These are phyloP conservation scores for Starmerella potacharoeniae DNA, from an alignment of 805 yeast genomes.

Conservation along the genomic window DNA sequence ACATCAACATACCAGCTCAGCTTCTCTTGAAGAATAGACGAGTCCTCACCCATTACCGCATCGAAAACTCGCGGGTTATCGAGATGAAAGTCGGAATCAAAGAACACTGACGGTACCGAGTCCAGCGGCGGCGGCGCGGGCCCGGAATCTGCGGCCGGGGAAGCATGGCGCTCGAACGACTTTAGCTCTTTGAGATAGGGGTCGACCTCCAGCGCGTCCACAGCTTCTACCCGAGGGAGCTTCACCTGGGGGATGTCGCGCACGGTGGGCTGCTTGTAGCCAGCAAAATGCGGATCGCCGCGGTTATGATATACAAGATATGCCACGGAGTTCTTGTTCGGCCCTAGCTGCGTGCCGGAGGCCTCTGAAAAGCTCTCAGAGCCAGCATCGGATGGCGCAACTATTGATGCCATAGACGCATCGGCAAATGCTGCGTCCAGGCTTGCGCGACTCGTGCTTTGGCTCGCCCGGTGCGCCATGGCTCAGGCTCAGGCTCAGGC, in stretches of 20 bases:
- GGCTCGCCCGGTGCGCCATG: conserved; percentile 13
- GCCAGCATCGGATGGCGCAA: conserved; percentile 2
- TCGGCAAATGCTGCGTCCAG: conserved; percentile 7
- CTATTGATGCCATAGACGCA: not conserved
- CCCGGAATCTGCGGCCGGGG: conserved; percentile 12
- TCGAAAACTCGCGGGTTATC: conserved; percentile 83
- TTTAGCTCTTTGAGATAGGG: conserved; percentile 39
- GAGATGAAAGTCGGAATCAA: conserved; percentile 56
- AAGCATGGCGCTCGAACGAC: conserved; percentile 7
- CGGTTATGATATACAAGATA: conserved; percentile 49
- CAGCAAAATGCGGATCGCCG: conserved; percentile 33
- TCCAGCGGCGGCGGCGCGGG: conserved; percentile 12
- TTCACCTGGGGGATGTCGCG: conserved; percentile 77
- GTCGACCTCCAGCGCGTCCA: conserved; percentile 35
- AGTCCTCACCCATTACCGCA: conserved; percentile 53
- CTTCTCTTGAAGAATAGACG: conserved; percentile 50
- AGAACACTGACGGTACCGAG: conserved; percentile 58
- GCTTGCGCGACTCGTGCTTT: conserved; percentile 15
- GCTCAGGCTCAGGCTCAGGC: not conserved
- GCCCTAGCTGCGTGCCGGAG: not conserved
- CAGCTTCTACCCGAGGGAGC: conserved; percentile 42
- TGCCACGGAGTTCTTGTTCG: conserved; percentile 51
- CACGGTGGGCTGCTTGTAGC: conserved; percentile 47
- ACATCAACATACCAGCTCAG: conserved; percentile 73
- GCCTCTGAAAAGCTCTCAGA: conserved; percentile 2